Evolutionary conservation across 176 grass and related monocot species (phyloP).

Genomic region (Zoysia japonica): DNA sequence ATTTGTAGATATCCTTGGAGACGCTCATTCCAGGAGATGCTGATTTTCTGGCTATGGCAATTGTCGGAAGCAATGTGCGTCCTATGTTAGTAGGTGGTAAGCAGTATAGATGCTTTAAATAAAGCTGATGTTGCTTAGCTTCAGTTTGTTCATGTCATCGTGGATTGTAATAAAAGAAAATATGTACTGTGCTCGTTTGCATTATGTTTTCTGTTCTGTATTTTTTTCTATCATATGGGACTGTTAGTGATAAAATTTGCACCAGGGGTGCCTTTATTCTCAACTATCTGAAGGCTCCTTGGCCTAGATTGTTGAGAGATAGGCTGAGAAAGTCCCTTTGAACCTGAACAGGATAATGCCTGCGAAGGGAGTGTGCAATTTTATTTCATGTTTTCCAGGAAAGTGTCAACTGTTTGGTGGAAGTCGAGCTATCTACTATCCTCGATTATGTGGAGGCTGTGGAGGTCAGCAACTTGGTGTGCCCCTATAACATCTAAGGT

Average conservation of each 20-base stretch:
- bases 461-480: conserved; percentile 22
- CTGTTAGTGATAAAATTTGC: conserved; percentile 83
- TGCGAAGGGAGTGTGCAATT: conserved; percentile 99
- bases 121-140: conserved; percentile 53
- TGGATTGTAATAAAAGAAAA: conserved; percentile 69
- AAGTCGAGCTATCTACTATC: conserved; percentile 27
- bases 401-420: conserved; percentile 31
- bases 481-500: conserved; percentile 19
- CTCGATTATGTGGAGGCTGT: not conserved
- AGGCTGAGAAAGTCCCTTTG: conserved; percentile 99
- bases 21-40: conserved; percentile 4
- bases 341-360: conserved; percentile 99
- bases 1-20: conserved; percentile 40
- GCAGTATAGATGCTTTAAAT: conserved; percentile 68
- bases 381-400: conserved; percentile 73
- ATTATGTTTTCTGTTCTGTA: conserved; percentile 18
- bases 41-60: conserved; percentile 18
- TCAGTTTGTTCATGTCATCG: conserved; percentile 41
- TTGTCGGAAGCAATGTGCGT: conserved; percentile 33
- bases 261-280: conserved; percentile 90
- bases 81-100: conserved; percentile 72
- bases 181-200: conserved; percentile 24
- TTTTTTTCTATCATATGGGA: conserved; percentile 39
- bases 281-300: conserved; percentile 42
- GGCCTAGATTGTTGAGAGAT: conserved; percentile 51